Percentiles rank a stretch among this genome's conserved stretches.
Evolutionary conservation across 257 asterid genomes (phyloP).

Genomic region (Solanum ossicruentum): DNA sequence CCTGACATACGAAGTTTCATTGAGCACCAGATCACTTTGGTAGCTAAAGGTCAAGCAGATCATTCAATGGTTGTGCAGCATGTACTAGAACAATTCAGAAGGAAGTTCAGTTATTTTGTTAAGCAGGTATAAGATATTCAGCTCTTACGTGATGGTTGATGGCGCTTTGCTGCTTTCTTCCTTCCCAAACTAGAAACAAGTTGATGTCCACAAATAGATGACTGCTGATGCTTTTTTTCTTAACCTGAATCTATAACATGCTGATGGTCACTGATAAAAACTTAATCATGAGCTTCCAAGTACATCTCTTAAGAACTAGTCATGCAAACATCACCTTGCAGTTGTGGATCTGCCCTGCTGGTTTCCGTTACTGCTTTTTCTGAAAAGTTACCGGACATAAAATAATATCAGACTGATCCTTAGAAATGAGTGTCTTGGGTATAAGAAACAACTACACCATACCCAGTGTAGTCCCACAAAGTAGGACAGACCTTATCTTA

Average conservation of each 20-base stretch:
- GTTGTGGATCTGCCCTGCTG: not conserved
- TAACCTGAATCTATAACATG: not conserved
- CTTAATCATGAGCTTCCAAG: not conserved
- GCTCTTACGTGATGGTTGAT: not conserved
- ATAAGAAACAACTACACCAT: not conserved
- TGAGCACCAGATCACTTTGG: constrained; percentile 82
- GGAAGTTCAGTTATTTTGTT: constrained; percentile 77
- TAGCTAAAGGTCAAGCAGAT: constrained; percentile 92
- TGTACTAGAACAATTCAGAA: constrained; percentile 67
- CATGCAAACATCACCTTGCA: not conserved
- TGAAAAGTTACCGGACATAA: not conserved
- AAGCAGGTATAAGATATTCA: constrained; percentile 43
- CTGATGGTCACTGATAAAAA: not conserved
- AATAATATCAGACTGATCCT: not conserved
- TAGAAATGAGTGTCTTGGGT: not conserved
- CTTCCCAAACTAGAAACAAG: not conserved
- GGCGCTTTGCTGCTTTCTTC: not conserved
- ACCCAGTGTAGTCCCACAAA: not conserved
- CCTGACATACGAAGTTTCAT: constrained; percentile 92
- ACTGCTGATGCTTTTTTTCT: not conserved
- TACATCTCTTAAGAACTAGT: not conserved
- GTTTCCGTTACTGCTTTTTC: not conserved
- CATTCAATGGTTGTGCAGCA: constrained; percentile 70
- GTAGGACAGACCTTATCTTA: not conserved
- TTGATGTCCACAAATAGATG: not conserved